phyloP scores from a whole-genome alignment of 768 basidiomycete species.

The Xerocomus potaroensis region DNA sequence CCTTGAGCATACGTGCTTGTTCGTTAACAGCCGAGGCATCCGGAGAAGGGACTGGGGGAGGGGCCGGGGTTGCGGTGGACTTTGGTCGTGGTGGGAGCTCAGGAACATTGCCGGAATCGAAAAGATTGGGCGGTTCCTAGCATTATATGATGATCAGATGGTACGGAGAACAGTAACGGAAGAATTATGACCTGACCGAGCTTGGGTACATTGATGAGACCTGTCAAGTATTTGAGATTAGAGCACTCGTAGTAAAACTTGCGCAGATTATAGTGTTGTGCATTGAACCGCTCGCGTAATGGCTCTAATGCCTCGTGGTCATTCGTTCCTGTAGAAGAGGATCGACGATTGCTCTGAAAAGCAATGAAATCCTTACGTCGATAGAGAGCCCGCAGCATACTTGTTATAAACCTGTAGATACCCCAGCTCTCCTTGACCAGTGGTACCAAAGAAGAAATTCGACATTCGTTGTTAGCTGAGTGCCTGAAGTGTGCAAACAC shows the following conservation, averaged over 20 bases:
- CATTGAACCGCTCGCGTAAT: slow-evolving; percentile 77
- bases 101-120: slow-evolving; percentile 78
- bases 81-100: slow-evolving; percentile 83
- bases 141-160: slow-evolving; percentile 1
- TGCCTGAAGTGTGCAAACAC: slow-evolving; percentile 92
- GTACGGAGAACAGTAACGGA: not conserved
- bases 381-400: slow-evolving; percentile 97
- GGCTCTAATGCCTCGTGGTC: slow-evolving; percentile 88
- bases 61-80: slow-evolving; percentile 48
- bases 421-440: slow-evolving; percentile 99
- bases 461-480: slow-evolving; percentile 93
- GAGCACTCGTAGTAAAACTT: slow-evolving; percentile 99
- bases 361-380: slow-evolving; percentile 53
- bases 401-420: slow-evolving; percentile 97
- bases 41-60: slow-evolving; percentile 71
- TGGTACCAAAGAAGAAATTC: slow-evolving; percentile 93
- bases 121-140: slow-evolving; percentile 93
- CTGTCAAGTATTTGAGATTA: slow-evolving; percentile 95
- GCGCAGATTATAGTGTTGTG: slow-evolving; percentile 89
- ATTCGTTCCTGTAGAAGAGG: slow-evolving; percentile 66
- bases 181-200: slow-evolving; percentile 65
- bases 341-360: slow-evolving; percentile 1
- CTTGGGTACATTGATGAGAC: slow-evolving; percentile 97
- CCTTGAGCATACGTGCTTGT: slow-evolving; percentile 90
- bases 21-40: slow-evolving; percentile 74